Evolutionary conservation across 306 rosid species (phyloP).

Genomic region (Cucurbita pepo): DNA sequence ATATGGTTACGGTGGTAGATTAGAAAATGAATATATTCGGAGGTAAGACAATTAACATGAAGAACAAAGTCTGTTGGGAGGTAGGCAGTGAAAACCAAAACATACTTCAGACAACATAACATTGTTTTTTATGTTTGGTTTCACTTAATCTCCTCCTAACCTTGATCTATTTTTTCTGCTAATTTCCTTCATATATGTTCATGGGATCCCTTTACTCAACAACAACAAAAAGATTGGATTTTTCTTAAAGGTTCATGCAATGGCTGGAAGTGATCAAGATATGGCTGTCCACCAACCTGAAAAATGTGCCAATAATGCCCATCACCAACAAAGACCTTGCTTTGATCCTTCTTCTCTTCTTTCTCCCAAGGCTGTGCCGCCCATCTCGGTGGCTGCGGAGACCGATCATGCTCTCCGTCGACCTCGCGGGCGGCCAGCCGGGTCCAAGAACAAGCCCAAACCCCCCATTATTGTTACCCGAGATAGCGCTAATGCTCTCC

Average conservation of each 20-base stretch:
- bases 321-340: background rate
- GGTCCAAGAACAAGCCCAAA: constrained; percentile 89
- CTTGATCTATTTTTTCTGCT: constrained; percentile 3
- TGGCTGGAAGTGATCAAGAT: constrained; percentile 10
- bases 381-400: constrained; percentile 4
- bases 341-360: constrained; percentile 4
- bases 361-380: background rate
- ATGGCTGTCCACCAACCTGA: background rate
- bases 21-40: background rate
- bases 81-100: constrained; percentile 7
- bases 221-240: background rate
- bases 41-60: constrained; percentile 11
- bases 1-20: background rate
- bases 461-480: constrained; percentile 93
- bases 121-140: background rate
- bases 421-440: constrained; percentile 76
- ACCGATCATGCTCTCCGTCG: constrained; percentile 37
- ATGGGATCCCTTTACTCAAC: background rate
- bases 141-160: constrained; percentile 15
- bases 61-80: constrained; percentile 9
- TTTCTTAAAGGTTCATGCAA: background rate
- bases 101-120: constrained; percentile 2
- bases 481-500: constrained; percentile 85
- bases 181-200: background rate
- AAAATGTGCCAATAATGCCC: background rate